Evolutionary conservation across 176 grass and related monocot species (phyloP), one percentile per base, ranked within the genome.

Genomic region (Carex myosuroides): DNA sequence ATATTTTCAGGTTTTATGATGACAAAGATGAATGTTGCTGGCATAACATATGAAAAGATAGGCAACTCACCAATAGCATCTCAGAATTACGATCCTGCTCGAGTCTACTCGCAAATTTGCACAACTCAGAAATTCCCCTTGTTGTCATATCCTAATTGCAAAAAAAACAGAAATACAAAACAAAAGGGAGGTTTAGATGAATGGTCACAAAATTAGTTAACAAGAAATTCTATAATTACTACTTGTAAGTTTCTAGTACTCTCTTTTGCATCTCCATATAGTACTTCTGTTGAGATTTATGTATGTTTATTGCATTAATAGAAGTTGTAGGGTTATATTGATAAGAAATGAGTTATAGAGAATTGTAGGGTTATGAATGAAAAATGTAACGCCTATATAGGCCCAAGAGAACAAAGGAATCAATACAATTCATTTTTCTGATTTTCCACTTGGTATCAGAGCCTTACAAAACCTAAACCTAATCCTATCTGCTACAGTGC

Each of bases 111-210:
- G 91, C 94, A 83, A 88, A 92, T 86, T 90, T 84, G 0, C 92
- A 98, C 82, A 98, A 83, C n/a, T 91, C 86, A 76, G 92, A 92
- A 61, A 98, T 89, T 83, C 92, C 95, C 74, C 83, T 55, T 24
- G 95, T 90, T 74, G 91, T 91, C 59, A 62, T 60, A 83, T 98
- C 92, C 95, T 98, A 87, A 76, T 57, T 78, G 26, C 24, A 77
- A 77, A 77, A 16, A 33, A 78, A 56, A 18, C 3, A 44, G 56
- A 8, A 55, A 9, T 22, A 62, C 17, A 56, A 26, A 71, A 71
- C 35, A 44, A 44, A 21, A 6, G 68, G 17, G 0, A 12, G 37
- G 13, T 44, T 56, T 32, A 78, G 24, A 18, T 14, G 35, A 57
- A 17, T 57, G 56, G 26, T 18, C 50, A 78, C 12, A 56, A n/a